These are phyloP conservation scores for Phytophthora tubulina DNA, from an alignment of 352 stramenopile species.

Conservation along the genomic window DNA sequence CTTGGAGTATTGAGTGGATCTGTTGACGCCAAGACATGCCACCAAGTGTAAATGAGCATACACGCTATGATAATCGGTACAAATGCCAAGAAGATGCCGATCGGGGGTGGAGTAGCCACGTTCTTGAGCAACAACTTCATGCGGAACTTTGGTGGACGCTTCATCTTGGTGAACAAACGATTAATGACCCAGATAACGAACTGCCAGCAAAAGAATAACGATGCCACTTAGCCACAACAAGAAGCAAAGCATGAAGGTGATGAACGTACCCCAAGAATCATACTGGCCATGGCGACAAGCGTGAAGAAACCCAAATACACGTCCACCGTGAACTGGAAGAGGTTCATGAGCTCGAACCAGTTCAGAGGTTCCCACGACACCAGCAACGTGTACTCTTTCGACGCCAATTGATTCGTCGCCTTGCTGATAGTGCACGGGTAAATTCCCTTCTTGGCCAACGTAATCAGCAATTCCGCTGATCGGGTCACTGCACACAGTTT, in stretches of 20 bases:
- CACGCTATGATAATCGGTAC: conserved; percentile 67
- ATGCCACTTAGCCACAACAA: not conserved
- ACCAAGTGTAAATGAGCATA: conserved; percentile 87
- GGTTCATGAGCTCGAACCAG: conserved; percentile 96
- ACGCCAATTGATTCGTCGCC: conserved; percentile 72
- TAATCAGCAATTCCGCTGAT: conserved; percentile 65
- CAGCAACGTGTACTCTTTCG: conserved; percentile 86
- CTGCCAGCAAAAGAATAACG: conserved; percentile 27
- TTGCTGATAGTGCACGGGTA: conserved; percentile 68
- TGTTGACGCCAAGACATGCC: conserved; percentile 66
- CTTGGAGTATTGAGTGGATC: conserved; percentile 61
- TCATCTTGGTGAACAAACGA: conserved; percentile 95
- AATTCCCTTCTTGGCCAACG: conserved; percentile 79
- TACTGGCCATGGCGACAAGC: conserved; percentile 89
- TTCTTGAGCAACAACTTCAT: conserved; percentile 92
- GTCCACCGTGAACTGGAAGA: conserved; percentile 95
- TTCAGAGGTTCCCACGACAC: conserved; percentile 90
- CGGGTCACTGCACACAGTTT: conserved; percentile 77
- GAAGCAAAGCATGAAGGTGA: not conserved
- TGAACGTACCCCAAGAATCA: conserved; percentile 84
- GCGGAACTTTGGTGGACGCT: conserved; percentile 94
- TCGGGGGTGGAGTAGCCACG: conserved; percentile 82
- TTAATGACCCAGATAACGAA: conserved; percentile 95
- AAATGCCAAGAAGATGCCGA: conserved; percentile 79
- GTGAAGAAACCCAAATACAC: conserved; percentile 97